Evolutionary conservation across 2,329 filamentous ascomycete genomes (phyloP), one percentile per base, ranked within the genome.

Genomic region (Ophiostoma fasciatum): DNA sequence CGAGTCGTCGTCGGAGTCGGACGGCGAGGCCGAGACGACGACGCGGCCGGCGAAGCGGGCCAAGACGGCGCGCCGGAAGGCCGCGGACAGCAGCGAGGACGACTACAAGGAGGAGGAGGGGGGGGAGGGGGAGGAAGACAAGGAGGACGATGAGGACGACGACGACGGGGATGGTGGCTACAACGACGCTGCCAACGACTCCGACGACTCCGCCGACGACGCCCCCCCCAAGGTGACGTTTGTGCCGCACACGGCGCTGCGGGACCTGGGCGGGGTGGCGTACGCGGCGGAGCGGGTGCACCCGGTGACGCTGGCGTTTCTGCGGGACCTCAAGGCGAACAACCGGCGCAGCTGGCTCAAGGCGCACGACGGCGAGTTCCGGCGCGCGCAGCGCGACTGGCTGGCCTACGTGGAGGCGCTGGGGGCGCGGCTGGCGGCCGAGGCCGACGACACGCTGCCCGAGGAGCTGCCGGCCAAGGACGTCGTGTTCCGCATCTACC

Each of bases 401-500:
- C 73, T 82, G 32, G 71, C 73, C 2, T 94, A 87, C 49, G 71
- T 90, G 25, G 78, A 82, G 46, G 63, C 63, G 9, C 62, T 90
- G 27, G 82, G 79, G 1, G 65, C 78, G 41, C 78, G 74, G 42
- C 66, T 94, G 36, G 69, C 71, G 15, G 28, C 32, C 23, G 73
- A 78, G 40, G 65, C 68, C 27, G 87, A 94, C 52, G 73, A 79
- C 37, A 92, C 84, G 1, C 73, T 94, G 28, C 87, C 87, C 1
- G 84, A 94, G 47, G 84, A 94, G 48, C 61, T 94, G 17, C 87
- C 87, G 2, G 63, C 78, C 36, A 90, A 92, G 55, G 85, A 94
- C 51, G 63, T 93, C 46, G 74, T 84, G 32, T 93, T 88, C 53
- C 77, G 85, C 42, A 90, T 94, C 40, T 84, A 93, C 56, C 68